Base-by-base conservation (phyloP, 805 yeast species). In the Wickerhamiella sorbophila region DNA sequence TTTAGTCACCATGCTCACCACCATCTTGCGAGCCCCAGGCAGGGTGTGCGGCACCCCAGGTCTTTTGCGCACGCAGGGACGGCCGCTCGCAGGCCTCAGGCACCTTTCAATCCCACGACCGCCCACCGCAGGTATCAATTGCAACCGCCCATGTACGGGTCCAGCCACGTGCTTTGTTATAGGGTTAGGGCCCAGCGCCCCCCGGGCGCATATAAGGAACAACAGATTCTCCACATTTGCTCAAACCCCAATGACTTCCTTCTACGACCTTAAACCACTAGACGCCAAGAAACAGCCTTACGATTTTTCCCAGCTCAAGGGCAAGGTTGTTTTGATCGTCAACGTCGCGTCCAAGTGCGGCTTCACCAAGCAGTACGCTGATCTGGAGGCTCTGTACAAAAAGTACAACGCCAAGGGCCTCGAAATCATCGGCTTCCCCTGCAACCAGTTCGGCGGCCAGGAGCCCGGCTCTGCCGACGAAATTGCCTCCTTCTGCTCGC, bases 311-410 rank as follows among this genome's bases (percentile, higher is more conserved):
- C 63, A 76, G 45, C 65, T 80, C 44, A 70, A 78, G 58, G 93
- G 88, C 33, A 81, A 85, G 60, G 93, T 79, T 35, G 87, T 86
- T 15, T 60, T 85, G 35, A 67, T 86, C 43, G 93, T 86, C 46
- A 85, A 85, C 60, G 88, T 84, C 31, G 95, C 95, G 15, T 79
- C 91, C 55, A 79, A 83, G 62, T 83, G 93, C 59, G 77, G 75
- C 4, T 76, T 75, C 62, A 77, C 91, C 3, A 77, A 81, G 43
- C 94, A 85, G 59, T 81, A 79, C 58, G 63, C 67, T 41, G 88
- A 77, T 40, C 63, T 86, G 29, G 87, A 86, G 61, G 63, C 59
- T 33, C 61, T 86, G 12, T 76, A 83, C 63, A 63, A 75, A 46
- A 74, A 75, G 56, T 81, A 78, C 62, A 62, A 70, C 41, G 73